phyloP scores from a whole-genome alignment of 2,329 filamentous ascomycete species.

The Plenodomus biglobosus region DNA sequence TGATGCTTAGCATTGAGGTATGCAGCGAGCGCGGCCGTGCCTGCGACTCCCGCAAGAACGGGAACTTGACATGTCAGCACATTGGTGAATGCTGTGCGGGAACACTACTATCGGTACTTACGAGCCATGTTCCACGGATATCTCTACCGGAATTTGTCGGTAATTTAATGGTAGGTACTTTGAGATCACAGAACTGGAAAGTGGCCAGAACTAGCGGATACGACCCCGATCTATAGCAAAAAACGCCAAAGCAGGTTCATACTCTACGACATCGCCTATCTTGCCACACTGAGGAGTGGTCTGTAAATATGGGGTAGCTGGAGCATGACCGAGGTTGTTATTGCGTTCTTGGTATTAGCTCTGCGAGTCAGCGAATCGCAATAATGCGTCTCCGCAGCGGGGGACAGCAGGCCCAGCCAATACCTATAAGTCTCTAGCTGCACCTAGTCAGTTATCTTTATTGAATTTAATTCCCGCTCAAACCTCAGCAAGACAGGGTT shows the following conservation, averaged over 20 bases:
- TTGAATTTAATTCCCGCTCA: no score
- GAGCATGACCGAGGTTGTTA: slow-evolving; percentile 12
- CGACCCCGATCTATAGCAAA: background rate
- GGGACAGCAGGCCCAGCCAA: no score
- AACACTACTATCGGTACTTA: slow-evolving; percentile 6
- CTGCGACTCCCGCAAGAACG: slow-evolving; percentile 30
- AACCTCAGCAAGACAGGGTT: no score
- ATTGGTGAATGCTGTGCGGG: no score
- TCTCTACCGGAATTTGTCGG: no score
- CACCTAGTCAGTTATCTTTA: no score
- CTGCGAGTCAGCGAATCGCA: slow-evolving; percentile 16
- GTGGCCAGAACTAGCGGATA: background rate
- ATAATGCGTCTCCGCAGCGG: no score
- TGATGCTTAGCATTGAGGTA: slow-evolving; percentile 44
- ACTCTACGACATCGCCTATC: background rate
- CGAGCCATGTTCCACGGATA: slow-evolving; percentile 7
- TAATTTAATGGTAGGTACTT: no score
- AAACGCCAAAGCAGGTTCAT: background rate
- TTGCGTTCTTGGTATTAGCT: background rate
- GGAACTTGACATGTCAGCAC: slow-evolving; percentile 22
- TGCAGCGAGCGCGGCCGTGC: slow-evolving; percentile 32
- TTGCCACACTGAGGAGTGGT: background rate
- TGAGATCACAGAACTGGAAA: no score
- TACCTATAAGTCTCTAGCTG: no score
- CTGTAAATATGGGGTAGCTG: slow-evolving; percentile 4